phyloP scores from a whole-genome alignment of 2,329 filamentous ascomycete genomes.

The Madurella mycetomatis region DNA sequence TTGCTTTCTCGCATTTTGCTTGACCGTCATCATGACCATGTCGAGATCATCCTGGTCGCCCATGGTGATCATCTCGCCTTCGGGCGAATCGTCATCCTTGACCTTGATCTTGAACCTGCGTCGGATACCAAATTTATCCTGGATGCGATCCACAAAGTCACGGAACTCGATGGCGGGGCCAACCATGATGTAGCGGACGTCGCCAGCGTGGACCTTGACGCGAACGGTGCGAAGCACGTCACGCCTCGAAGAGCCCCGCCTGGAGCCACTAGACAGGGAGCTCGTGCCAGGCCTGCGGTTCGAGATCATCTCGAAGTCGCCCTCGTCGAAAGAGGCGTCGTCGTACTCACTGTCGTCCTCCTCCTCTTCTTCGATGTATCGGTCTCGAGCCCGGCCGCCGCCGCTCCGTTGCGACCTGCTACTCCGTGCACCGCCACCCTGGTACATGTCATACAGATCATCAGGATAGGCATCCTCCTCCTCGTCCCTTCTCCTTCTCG shows the following conservation, averaged over 20 bases:
- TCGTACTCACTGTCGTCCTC: conserved; percentile 71
- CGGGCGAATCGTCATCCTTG: conserved; percentile 68
- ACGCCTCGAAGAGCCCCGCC: conserved; percentile 53
- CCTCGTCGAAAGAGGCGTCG: conserved; percentile 66
- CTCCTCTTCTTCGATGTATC: conserved; percentile 77
- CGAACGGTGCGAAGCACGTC: conserved; percentile 73
- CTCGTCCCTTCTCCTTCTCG: conserved; percentile 38
- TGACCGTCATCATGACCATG: conserved; percentile 71
- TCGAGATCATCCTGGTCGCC: conserved; percentile 95
- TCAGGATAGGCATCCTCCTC: conserved; percentile 63
- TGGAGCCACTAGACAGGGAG: conserved; percentile 43
- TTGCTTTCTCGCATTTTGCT: conserved; percentile 65
- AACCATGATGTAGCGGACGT: conserved; percentile 91
- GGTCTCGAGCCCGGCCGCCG: conserved; percentile 34
- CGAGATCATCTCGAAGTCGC: conserved; percentile 74
- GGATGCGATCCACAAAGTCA: conserved; percentile 73
- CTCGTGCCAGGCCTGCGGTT: conserved; percentile 45
- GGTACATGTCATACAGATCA: conserved; percentile 65
- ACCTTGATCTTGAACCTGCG: conserved; percentile 85
- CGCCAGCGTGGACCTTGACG: conserved; percentile 87
- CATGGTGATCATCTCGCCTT: conserved; percentile 93
- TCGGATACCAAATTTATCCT: conserved; percentile 78
- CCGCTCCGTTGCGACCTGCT: conserved; percentile 37
- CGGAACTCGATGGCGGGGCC: conserved; percentile 66
- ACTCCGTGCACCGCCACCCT: conserved; percentile 35